phyloP scores from a whole-genome alignment of 2,329 filamentous ascomycete species.

The Penicillium concentricum region DNA sequence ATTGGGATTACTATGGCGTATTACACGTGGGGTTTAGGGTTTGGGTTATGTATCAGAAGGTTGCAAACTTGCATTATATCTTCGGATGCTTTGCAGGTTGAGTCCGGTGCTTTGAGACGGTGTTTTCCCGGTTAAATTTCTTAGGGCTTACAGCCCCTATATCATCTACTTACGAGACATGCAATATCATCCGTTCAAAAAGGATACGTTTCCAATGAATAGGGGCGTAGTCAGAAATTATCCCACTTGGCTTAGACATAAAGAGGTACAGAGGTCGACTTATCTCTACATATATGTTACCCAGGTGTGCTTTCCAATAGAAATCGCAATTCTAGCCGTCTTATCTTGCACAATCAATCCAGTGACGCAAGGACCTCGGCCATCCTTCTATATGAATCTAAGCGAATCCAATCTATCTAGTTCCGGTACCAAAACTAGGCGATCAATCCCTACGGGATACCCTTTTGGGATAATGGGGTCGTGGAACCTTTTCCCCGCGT shows the following conservation, averaged over 20 bases:
- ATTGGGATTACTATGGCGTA: slow-evolving; percentile 6
- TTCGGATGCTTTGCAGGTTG: not conserved
- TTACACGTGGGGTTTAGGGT: not conserved
- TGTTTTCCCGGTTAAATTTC: slow-evolving; percentile 2
- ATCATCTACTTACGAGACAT: slow-evolving; percentile 3
- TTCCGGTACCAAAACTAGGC: not conserved
- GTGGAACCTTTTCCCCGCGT: not conserved
- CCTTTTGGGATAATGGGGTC: not conserved
- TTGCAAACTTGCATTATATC: not conserved
- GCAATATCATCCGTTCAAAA: not conserved
- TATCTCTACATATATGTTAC: too few species aligned
- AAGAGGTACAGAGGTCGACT: not conserved
- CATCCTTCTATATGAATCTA: not conserved
- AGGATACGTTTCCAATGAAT: not conserved
- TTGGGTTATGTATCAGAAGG: not conserved
- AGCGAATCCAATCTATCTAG: not conserved
- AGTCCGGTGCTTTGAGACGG: not conserved
- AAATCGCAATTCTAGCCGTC: not conserved
- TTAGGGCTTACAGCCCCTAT: slow-evolving; percentile 2
- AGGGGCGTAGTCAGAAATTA: not conserved
- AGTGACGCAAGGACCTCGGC: not conserved
- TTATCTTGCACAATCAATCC: not conserved
- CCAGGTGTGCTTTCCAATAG: not conserved
- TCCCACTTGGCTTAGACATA: not conserved
- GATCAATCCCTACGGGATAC: not conserved